phyloP scores from a whole-genome alignment of 805 yeast species.

The Candida multigemmis region DNA sequence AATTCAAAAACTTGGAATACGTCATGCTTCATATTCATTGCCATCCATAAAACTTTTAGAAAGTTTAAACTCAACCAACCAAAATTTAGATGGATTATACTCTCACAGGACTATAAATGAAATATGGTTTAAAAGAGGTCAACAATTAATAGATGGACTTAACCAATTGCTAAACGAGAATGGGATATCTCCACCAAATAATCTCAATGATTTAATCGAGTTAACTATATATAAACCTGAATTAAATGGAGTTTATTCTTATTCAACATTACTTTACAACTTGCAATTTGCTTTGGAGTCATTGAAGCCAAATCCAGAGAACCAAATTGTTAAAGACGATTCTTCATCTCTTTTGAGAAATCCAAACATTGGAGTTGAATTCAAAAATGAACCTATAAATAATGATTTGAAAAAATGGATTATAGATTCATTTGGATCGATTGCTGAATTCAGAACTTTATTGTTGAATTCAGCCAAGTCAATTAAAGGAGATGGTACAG shows the following conservation, averaged over 20 bases:
- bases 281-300: constrained; percentile 40
- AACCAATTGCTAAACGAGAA: constrained; percentile 22
- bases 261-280: constrained; percentile 40
- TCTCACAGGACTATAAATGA: constrained; percentile 21
- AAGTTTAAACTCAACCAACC: constrained; percentile 13
- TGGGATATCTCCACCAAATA: constrained; percentile 12
- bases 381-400: constrained; percentile 24
- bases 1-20: constrained; percentile 3
- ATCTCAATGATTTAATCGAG: constrained; percentile 25
- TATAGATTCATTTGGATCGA: constrained; percentile 59
- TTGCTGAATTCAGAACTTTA: constrained; percentile 66
- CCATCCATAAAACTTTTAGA: constrained; percentile 24
- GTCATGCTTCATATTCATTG: constrained; percentile 23
- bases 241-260: constrained; percentile 33
- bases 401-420: constrained; percentile 39
- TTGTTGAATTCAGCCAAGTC: constrained; percentile 60
- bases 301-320: constrained; percentile 16
- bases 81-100: constrained; percentile 26
- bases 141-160: constrained; percentile 21
- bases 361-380: constrained; percentile 28
- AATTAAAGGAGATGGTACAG: constrained; percentile 82
- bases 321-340: constrained; percentile 10
- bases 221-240: constrained; percentile 37
- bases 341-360: constrained; percentile 31
- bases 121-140: constrained; percentile 32